A percentile compares a stretch with the other conserved stretches of the same genome.
These are phyloP conservation scores for Syncephalastrum monosporum DNA, from an alignment of 371 early-diverging fungal species.

Conservation along the genomic window DNA sequence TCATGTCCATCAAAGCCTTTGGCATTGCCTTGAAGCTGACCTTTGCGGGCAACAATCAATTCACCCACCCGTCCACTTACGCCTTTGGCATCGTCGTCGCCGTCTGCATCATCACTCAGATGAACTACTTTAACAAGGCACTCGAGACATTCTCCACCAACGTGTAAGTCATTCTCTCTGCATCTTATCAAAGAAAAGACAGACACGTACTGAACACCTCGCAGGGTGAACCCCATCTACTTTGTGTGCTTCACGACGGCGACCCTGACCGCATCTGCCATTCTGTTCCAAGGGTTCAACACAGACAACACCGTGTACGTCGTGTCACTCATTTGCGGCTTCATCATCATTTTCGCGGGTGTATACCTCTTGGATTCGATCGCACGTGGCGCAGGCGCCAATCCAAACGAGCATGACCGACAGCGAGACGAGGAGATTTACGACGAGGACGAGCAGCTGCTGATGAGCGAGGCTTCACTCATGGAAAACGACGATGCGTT, in stretches of 20 bases:
- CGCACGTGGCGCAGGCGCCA: constrained; percentile 31
- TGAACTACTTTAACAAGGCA: constrained; percentile 97
- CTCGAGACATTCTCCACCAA: constrained; percentile 87
- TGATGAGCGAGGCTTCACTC: constrained; percentile 53
- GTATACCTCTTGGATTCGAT: constrained; percentile 71
- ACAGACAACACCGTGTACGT: constrained; percentile 74
- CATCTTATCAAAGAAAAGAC: neutral
- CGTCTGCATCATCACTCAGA: constrained; percentile 82
- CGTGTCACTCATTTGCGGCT: constrained; percentile 83
- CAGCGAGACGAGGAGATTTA: neutral
- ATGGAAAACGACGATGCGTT: constrained; percentile 58
- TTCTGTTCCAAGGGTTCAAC: constrained; percentile 85
- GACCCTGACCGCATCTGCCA: constrained; percentile 84
- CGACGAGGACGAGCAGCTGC: constrained; percentile 28
- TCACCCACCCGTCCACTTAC: constrained; percentile 83
- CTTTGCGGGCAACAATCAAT: constrained; percentile 88
- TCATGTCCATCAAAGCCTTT: constrained; percentile 89
- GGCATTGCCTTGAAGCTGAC: constrained; percentile 91
- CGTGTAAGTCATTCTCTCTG: constrained; percentile 43
- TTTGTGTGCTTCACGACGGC: constrained; percentile 93
- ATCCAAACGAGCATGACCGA: constrained; percentile 7
- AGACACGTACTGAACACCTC: neutral
- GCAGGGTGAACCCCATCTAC: constrained; percentile 83
- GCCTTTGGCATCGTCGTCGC: constrained; percentile 78
- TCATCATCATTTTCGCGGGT: constrained; percentile 88